phyloP scores from a whole-genome alignment of 139 green algal genomes.

The Closterium sp. region DNA sequence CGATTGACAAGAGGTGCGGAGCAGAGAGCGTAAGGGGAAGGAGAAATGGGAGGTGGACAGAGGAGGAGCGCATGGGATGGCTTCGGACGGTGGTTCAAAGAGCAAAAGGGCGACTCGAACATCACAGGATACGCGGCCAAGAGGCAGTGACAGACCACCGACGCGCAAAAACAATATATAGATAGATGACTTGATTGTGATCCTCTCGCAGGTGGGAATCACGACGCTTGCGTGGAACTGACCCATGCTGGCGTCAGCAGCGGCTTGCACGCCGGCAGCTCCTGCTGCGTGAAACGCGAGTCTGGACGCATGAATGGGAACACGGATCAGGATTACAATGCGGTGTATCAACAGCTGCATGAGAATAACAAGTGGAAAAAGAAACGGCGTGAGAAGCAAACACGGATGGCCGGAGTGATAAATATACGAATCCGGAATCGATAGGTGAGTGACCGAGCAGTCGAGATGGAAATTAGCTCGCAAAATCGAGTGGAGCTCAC shows the following conservation, averaged over 20 bases:
- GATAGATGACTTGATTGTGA: background rate
- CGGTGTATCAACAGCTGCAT: no score
- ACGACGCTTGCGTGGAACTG: background rate
- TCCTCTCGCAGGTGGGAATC: background rate
- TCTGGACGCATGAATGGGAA: slow-evolving; percentile 1
- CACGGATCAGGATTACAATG: background rate
- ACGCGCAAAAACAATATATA: background rate
- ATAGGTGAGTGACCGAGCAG: no score
- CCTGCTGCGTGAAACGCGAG: slow-evolving; percentile 74
- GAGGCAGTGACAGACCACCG: no score
- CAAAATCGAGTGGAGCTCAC: background rate
- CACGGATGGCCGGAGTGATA: background rate
- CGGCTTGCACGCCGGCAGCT: slow-evolving; percentile 75
- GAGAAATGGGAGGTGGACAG: background rate
- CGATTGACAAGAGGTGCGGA: background rate
- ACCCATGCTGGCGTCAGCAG: slow-evolving; percentile 76
- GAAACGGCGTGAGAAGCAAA: no score
- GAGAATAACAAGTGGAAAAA: no score
- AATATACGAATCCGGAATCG: background rate
- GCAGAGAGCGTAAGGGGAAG: background rate
- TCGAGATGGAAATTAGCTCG: background rate
- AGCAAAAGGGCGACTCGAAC: no score
- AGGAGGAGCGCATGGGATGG: background rate
- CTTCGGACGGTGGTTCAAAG: no score
- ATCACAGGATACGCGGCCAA: no score